A percentile compares a stretch with the other conserved stretches of the same genome.
Conservation (phyloP, 2,329 filamentous ascomycete genomes). For the Trichoderma sp. region DNA sequence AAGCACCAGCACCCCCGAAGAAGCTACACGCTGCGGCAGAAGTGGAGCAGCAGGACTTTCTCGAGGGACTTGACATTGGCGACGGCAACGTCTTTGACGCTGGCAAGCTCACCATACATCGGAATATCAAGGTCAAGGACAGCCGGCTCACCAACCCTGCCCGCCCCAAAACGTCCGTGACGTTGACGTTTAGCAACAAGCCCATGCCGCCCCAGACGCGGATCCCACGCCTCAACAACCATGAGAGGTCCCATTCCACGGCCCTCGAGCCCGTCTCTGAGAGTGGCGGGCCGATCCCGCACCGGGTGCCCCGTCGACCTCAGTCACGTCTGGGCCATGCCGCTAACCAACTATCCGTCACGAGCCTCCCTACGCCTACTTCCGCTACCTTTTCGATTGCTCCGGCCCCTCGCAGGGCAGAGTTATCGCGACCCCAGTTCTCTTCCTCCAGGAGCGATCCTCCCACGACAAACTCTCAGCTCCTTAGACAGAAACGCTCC, state of each 20-base stretch:
- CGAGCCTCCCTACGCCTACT: conserved; percentile 63
- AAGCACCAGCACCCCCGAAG: conserved; percentile 36
- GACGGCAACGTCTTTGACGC: conserved; percentile 80
- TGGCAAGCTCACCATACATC: conserved; percentile 80
- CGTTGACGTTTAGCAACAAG: conserved; percentile 89
- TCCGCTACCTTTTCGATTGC: conserved; percentile 55
- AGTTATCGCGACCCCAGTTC: conserved; percentile 57
- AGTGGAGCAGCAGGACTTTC: conserved; percentile 72
- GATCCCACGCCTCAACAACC: conserved; percentile 71
- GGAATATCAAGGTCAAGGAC: conserved; percentile 86
- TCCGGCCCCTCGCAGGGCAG: conserved; percentile 64
- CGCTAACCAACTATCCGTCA: conserved; percentile 66
- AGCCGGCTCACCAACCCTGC: conserved; percentile 68
- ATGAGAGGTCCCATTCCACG: conserved; percentile 68
- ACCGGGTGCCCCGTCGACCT: conserved; percentile 58
- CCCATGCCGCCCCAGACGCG: conserved; percentile 62
- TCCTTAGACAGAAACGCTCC: conserved; percentile 67
- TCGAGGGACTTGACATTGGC: conserved; percentile 84
- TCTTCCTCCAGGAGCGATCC: conserved; percentile 59
- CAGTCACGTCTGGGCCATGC: conserved; percentile 67
- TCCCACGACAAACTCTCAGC: conserved; percentile 66
- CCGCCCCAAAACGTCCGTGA: conserved; percentile 74
- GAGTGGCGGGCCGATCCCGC: conserved; percentile 70
- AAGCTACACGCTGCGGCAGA: conserved; percentile 43
- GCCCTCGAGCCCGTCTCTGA: conserved; percentile 93